Base-by-base conservation (phyloP, 306 rosid genomes). In the Castanospermum australe region DNA sequence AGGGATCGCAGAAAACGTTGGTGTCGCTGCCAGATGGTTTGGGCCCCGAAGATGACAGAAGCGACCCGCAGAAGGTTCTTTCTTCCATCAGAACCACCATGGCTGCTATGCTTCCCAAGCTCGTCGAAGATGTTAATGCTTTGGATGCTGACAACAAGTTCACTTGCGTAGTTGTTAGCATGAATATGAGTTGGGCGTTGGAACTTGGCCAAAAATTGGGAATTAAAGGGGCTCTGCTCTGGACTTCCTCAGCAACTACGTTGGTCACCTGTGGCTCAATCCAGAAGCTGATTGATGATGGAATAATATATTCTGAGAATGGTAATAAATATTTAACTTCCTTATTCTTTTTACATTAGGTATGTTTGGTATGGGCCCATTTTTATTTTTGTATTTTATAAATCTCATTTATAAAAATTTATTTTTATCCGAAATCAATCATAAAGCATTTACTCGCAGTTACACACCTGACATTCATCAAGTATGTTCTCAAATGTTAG, bases 11-110 rank as follows among this genome's bases (percentile, higher is more conserved):
- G 3, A 1, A 1, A 3, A 28, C 3, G 32, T 28, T 28, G 32
- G 32, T 1, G 5, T 38, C 6, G 8, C 44, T 5, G 1, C 44
- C 10, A 81, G 85, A 82, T 62, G 82, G 79, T 2, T 32, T 82
- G 70, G 73, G 42, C 39, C 55, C 81, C 0, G 75, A 50, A 56
- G 72, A 75, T 18, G 82, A 76, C 56, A 70, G 75, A 56, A 68
- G 39, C 18, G 75, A 69, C 1, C 20, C 5, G 0, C 66, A 35
- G 5, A 8, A 21, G 11, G 11, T 82, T 8, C 11, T 35, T 8
- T 24, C 30, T 41, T 55, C 82, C 2, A 39, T 76, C 1, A 57
- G 17, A 28, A 38, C 38, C 9, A 67, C 62, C 65, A 60, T 82
- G 78, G 82, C 68, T 18, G 35, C 55, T 20, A 70, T 69, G 68